Evolutionary conservation across 2,329 filamentous ascomycete genomes (phyloP).

Genomic region (Fusarium mexicanum): DNA sequence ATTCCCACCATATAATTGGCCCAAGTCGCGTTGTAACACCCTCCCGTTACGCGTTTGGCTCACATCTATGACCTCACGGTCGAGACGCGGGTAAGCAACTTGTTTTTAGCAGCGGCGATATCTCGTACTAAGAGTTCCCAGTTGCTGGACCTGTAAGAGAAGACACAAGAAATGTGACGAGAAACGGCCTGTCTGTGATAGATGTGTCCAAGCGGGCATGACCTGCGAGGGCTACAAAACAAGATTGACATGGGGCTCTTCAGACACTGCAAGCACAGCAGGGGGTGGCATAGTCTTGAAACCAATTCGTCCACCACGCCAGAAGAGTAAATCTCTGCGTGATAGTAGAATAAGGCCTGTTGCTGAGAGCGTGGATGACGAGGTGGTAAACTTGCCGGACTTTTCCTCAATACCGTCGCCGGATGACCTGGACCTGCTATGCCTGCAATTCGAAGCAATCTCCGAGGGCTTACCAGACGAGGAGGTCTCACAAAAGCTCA

Average conservation of each 20-base stretch:
- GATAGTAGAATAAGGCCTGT: no score
- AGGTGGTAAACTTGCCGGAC: not conserved
- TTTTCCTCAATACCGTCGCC: not conserved
- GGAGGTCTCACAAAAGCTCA: not conserved
- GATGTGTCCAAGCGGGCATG: conserved; percentile 18
- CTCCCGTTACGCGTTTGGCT: not conserved
- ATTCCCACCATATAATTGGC: not conserved
- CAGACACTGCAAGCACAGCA: not conserved
- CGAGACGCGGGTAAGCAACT: not conserved
- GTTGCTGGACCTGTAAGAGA: conserved; percentile 29
- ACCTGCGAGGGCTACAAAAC: conserved; percentile 25
- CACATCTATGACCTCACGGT: not conserved
- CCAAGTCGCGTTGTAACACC: not conserved
- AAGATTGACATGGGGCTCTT: conserved; percentile 18
- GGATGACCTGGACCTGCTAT: not conserved
- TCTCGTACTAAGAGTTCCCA: not conserved
- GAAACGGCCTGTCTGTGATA: conserved; percentile 6
- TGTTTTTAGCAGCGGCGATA: not conserved
- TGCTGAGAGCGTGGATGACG: not conserved
- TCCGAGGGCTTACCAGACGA: not conserved
- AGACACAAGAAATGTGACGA: conserved; percentile 30
- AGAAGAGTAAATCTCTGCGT: not conserved
- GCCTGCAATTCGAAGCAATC: not conserved
- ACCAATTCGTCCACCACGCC: not conserved
- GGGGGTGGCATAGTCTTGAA: conserved; percentile 8